Percentiles rank a stretch among this genome's conserved stretches.
These are phyloP conservation scores for Cladochytrium replicatum DNA, from an alignment of 192 early-diverging fungal species.

Conservation along the genomic window DNA sequence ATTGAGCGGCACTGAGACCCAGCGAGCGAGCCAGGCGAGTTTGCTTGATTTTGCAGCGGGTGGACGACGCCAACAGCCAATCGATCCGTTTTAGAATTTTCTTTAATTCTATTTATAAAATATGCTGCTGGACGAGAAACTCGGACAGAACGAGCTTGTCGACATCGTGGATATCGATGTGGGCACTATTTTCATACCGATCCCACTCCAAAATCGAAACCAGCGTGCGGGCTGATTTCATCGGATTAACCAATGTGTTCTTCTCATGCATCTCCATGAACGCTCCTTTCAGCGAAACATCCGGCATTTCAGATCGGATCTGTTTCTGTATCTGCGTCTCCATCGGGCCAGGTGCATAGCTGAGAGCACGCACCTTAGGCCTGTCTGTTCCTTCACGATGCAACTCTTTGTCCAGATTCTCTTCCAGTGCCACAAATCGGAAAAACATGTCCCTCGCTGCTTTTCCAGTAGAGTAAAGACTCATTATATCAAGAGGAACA, in stretches of 20 bases:
- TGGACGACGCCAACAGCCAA: no score
- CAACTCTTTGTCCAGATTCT: no score
- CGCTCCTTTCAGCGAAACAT: conserved; percentile 41
- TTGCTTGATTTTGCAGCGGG: no score
- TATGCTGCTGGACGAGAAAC: no score
- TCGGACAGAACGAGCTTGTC: no score
- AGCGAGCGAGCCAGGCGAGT: no score
- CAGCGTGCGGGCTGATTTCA: conserved; percentile 51
- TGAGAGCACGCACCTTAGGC: conserved; percentile 56
- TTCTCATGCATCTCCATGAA: conserved; percentile 57
- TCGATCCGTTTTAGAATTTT: no score
- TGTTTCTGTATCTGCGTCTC: conserved; percentile 72
- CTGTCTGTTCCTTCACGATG: no score
- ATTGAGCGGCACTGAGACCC: no score
- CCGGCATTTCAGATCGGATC: conserved; percentile 55
- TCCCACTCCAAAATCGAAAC: conserved; percentile 43
- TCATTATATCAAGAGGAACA: conserved; percentile 65
- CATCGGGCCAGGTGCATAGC: conserved; percentile 82
- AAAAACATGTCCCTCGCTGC: conserved; percentile 77
- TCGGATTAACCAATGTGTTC: conserved; percentile 56
- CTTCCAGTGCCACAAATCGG: conserved; percentile 58
- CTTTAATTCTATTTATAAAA: no score
- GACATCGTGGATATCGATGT: conserved; percentile 33
- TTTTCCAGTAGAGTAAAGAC: conserved; percentile 68
- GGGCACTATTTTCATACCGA: conserved; percentile 21